Evolutionary conservation across 2,329 filamentous ascomycete species (phyloP).

Genomic region (Sporothrix schenckii): DNA sequence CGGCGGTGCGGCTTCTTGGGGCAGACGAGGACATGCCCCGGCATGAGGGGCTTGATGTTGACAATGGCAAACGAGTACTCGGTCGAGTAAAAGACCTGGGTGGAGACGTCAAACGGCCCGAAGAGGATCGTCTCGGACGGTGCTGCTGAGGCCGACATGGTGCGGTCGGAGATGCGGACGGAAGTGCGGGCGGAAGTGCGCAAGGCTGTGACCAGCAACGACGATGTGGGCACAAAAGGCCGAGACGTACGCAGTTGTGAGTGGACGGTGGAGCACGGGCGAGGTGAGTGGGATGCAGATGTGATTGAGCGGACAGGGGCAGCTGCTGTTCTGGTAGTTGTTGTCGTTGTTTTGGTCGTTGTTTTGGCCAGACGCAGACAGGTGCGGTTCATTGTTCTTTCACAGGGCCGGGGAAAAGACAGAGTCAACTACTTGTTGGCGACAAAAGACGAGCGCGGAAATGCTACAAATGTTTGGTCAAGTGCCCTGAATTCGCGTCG

Average conservation of each 20-base stretch:
- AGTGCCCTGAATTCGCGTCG: neutral
- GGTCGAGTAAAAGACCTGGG: constrained; percentile 87
- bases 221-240: neutral
- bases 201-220: neutral
- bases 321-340: neutral
- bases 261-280: neutral
- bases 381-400: constrained; percentile 21
- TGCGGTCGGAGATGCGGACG: neutral
- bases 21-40: constrained; percentile 90
- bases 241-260: neutral
- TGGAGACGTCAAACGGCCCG: constrained; percentile 74
- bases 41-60: constrained; percentile 91
- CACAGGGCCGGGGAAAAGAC: neutral
- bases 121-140: constrained; percentile 59
- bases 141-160: neutral
- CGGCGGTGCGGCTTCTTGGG: constrained; percentile 70
- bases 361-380: constrained; percentile 2
- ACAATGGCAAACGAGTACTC: constrained; percentile 82
- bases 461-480: neutral
- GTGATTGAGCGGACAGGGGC: neutral
- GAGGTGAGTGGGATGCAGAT: neutral
- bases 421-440: neutral
- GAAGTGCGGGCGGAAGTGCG: neutral
- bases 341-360: neutral
- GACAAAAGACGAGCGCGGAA: neutral